Evolutionary conservation across 2,329 filamentous ascomycete genomes (phyloP), one percentile per base, ranked within the genome.

Genomic region (Dothideomycetidae sp.): DNA sequence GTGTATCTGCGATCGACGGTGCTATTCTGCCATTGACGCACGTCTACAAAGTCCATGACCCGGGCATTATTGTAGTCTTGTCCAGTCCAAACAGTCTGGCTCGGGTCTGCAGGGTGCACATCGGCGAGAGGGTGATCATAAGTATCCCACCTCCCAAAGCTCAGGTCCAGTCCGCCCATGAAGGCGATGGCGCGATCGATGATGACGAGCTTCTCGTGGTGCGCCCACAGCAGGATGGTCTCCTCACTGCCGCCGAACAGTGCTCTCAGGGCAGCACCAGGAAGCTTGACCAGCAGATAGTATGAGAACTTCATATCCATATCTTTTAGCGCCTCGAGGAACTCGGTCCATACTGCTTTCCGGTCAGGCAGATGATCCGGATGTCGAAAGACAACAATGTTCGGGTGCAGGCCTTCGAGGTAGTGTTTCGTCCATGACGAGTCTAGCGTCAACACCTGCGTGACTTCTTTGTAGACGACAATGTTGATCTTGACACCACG

Each of bases 61-160:
- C 69, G 69, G 15, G 84, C 83, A 48, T 93, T 93, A 61, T 93
- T 93, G 63, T 82, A 93, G 50, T 93, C 86, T 53, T 93, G 86
- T 1, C 86, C 85, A 0, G 84, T 82, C 56, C 88, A 93, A 9
- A 93, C 58, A 30, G 82, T 83, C 16, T 71, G 64, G 41, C 83
- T 73, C 15, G 92, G 54, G 54, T 93, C 72, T 3, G 73, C 73
- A 0, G 84, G 83, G 53, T 93, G 85, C 10, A 76, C 77, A 57
- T 92, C 84, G 3, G 84, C 73, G 45, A 93, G 84, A 1, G 81
- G 73, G 54, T 94, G 86, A 63, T 58, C 38, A 54, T 82, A 82
- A 5, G 82, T 92, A 50, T 93, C 85, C 73, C 81, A 93, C 52
- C 85, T 71, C 23, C 85, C 85, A 50, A 85, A 93, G 54, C 59